Evolutionary conservation across 495 filamentous ascomycete genomes (phyloP), one percentile per base, ranked within the genome.

Genomic region (Extremus antarcticus): DNA sequence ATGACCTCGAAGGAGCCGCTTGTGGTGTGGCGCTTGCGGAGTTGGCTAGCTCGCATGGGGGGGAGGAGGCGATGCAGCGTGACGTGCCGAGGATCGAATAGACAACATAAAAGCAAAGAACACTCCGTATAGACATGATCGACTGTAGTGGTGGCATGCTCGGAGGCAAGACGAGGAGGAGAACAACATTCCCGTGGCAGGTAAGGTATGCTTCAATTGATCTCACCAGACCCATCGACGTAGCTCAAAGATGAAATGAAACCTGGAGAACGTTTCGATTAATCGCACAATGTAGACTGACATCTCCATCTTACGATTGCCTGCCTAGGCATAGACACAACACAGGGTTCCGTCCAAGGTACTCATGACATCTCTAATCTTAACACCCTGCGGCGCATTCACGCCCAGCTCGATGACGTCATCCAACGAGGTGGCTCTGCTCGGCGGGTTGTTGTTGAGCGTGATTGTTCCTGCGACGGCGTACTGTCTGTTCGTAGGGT

Each of bases 381-480:
- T 66, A 20, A 73, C 65, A 11, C 65, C 49, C 9, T 29, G 38
- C 13, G 55, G 62, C 2, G 65, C 70, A 51, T 67, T 66, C 1
- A 73, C 71, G 0, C 74, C 74, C 35, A 75, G 35, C 52, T 78
- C 62, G 43, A 79, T 55, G 0, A 66, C 53, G 16, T 75, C 73
- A 11, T 74, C 70, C 13, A 78, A 63, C 15, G 74, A 76, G 7
- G 71, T 70, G 59, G 78, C 76, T 15, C 71, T 40, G 43, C 70
- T 74, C 0, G 72, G 64, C 11, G 77, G 77, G 7, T 58, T 29
- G 61, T 85, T 83, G 59, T 74, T 64, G 58, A 83, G 73, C 0
- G 81, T 84, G 16, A 71, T 70, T 23, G 76, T 84, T 0, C 79
- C 80, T 21, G 66, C 70, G 56, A 79, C 71, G 22, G 66, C 70